Conservation (phyloP, 1,284 basidiomycete genomes). For the Takashimella tepidaria region DNA sequence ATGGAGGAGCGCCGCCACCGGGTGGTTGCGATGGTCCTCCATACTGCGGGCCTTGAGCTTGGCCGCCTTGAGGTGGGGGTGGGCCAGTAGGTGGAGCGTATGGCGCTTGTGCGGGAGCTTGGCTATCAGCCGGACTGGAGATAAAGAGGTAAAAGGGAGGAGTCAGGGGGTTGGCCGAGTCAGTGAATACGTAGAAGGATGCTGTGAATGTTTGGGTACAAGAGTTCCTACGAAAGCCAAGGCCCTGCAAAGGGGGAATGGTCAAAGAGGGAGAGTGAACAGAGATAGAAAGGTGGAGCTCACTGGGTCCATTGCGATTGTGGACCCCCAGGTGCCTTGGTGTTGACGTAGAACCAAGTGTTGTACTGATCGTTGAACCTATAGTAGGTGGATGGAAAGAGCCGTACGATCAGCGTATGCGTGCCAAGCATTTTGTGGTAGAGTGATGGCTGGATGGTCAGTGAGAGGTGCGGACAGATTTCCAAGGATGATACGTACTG, state of each 20-base stretch:
- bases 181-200: too few species aligned
- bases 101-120: constrained; percentile 11
- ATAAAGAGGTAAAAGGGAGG: neutral
- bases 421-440: neutral
- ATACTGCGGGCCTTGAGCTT: constrained; percentile 13
- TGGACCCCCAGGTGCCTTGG: constrained; percentile 39
- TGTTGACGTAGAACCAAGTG: constrained; percentile 50
- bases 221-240: too few species aligned
- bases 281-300: constrained; percentile 9
- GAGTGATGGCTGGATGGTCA: neutral
- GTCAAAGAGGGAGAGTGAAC: neutral
- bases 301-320: constrained; percentile 47
- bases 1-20: neutral
- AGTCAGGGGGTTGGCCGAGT: too few species aligned
- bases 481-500: constrained; percentile 29
- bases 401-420: neutral
- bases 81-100: constrained; percentile 41
- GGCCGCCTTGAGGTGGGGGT: constrained; percentile 24
- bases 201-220: too few species aligned
- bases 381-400: constrained; percentile 1
- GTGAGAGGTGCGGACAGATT: neutral
- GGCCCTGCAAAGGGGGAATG: too few species aligned
- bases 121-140: constrained; percentile 42
- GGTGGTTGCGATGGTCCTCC: neutral
- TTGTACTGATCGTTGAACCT: constrained; percentile 47